Percentiles rank a stretch among this genome's conserved stretches.
Evolutionary conservation across 495 filamentous ascomycete genomes (phyloP).

Genomic region (Talaromyces adpressus): DNA sequence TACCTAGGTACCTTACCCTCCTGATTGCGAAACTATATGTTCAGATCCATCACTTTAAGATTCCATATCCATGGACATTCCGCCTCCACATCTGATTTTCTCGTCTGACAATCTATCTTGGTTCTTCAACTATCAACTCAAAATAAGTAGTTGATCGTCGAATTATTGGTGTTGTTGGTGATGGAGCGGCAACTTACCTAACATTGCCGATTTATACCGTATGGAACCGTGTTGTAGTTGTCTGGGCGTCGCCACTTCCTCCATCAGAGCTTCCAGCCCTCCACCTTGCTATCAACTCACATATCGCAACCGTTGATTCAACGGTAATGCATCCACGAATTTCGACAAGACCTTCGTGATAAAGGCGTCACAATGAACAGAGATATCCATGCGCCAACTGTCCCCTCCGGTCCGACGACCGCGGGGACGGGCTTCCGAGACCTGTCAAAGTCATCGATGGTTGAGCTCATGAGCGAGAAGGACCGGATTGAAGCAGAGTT

Average conservation of each 20-base stretch:
- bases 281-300: neutral
- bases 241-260: neutral
- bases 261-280: neutral
- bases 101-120: too few species aligned
- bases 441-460: slow-evolving; percentile 52
- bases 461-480: slow-evolving; percentile 64
- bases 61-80: neutral
- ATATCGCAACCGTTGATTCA: neutral
- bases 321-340: neutral
- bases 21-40: too few species aligned
- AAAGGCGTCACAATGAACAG: slow-evolving; percentile 56
- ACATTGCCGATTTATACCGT: neutral
- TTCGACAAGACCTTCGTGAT: neutral
- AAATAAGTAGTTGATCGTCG: neutral
- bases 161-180: neutral
- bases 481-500: slow-evolving; percentile 79
- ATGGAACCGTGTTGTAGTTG: neutral
- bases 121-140: neutral
- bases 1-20: too few species aligned
- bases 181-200: neutral
- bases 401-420: slow-evolving; percentile 65
- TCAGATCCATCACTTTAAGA: too few species aligned
- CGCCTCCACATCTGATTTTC: too few species aligned
- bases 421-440: slow-evolving; percentile 44
- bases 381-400: slow-evolving; percentile 64